Evolutionary conservation across 2,329 filamentous ascomycete species (phyloP).

Genomic region (Pseudogymnoascus sp.): DNA sequence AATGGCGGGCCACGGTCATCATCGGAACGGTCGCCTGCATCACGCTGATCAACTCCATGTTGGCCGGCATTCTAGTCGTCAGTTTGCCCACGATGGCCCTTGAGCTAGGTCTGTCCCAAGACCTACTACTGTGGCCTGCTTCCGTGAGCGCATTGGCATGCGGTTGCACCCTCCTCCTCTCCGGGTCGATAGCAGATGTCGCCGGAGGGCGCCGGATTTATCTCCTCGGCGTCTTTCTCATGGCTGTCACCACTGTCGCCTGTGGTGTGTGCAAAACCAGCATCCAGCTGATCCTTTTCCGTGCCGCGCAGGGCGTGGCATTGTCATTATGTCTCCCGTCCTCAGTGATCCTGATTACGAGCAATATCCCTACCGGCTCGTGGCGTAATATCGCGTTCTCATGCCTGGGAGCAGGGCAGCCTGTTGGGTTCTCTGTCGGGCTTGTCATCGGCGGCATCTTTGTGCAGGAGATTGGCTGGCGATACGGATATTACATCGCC

Average conservation of each 20-base stretch:
- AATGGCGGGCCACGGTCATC: constrained; percentile 14
- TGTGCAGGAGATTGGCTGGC: constrained; percentile 40
- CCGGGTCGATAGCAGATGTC: constrained; percentile 41
- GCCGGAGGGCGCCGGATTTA: constrained; percentile 38
- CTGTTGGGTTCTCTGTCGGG: constrained; percentile 42
- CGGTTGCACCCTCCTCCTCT: constrained; percentile 38
- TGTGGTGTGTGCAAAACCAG: constrained; percentile 34
- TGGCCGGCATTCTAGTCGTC: constrained; percentile 31
- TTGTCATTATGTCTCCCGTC: constrained; percentile 40
- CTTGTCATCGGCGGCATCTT: constrained; percentile 43
- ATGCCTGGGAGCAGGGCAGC: constrained; percentile 40
- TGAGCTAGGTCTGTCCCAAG: constrained; percentile 25
- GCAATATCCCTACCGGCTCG: constrained; percentile 37
- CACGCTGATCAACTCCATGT: constrained; percentile 23
- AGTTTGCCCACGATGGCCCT: constrained; percentile 33
- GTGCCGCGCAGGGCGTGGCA: constrained; percentile 37
- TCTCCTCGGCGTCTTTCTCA: constrained; percentile 35
- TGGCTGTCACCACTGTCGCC: constrained; percentile 35
- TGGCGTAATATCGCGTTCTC: constrained; percentile 43
- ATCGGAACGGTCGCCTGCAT: constrained; percentile 18
- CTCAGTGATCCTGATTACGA: constrained; percentile 40
- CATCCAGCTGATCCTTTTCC: constrained; percentile 38
- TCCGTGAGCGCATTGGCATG: constrained; percentile 31
- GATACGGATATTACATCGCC: constrained; percentile 41
- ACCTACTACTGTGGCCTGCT: constrained; percentile 24